Base-by-base conservation (phyloP, 352 stramenopile genomes). In the Pythium grandisporangium region DNA sequence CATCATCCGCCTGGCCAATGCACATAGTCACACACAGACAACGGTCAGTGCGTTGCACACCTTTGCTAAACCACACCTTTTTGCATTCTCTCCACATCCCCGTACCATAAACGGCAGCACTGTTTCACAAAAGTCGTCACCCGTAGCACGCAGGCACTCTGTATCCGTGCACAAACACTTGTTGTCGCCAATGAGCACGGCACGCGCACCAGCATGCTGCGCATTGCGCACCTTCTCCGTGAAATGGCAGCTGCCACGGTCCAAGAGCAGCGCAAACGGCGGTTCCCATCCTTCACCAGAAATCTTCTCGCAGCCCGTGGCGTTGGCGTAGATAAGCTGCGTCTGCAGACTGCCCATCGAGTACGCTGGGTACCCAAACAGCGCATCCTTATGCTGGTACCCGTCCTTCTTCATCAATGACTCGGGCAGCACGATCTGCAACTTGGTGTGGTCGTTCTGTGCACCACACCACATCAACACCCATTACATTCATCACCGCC, bases 351-450 rank as follows among this genome's bases (percentile, higher is more conserved):
- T 86, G 30, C 75, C 84, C 42, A 86, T 70, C 32, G 82, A 81
- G 66, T 99, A 98, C 30, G 81, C 77, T 5, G 93, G 94, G 48
- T 97, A 93, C 24, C 95, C 95, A 59, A 99, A 99, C 29, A 98
- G 71, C 40, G 93, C 93, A 39, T 98, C 94, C 53, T 96, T 95
- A 69, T 99, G 95, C 46, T 91, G 74, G 58, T 98, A 98, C 33
- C 93, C 95, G 24, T 92, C 73, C 38, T 90, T 86, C 53, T 84
- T 90, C 68, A 91, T 88, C n/a, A 96, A 57, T n/a, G 57, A 75
- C 46, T 84, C 67, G 20, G 85, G 85, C 21, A 96, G 70, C 49
- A 93, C 72, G 33, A 96, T 63, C 61, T 96, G 75, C 47, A 94
- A 57, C 69, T 94, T 93, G 19, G 76, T 90, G 70, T 93, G 79